These are phyloP conservation scores for Hymenoscyphus repandus DNA, from an alignment of 2,329 filamentous ascomycete genomes.

Conservation along the genomic window DNA sequence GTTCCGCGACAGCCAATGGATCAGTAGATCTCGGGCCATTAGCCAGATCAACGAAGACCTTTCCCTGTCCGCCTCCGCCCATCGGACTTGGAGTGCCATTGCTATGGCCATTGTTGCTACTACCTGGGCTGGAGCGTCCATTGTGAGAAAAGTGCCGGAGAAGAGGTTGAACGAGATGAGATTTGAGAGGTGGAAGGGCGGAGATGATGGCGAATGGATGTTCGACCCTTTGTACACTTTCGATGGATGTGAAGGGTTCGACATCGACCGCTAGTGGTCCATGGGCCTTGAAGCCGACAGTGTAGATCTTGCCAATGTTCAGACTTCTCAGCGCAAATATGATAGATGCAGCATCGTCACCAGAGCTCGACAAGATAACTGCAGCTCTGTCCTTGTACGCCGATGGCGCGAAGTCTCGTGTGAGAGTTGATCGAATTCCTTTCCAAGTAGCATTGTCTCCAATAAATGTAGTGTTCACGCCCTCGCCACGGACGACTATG, in stretches of 20 bases:
- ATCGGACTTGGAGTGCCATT: slow-evolving; percentile 1
- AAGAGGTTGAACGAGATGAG: slow-evolving; percentile 70
- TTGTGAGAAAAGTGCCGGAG: slow-evolving; percentile 64
- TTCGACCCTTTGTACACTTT: slow-evolving; percentile 74
- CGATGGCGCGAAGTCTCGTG: slow-evolving; percentile 74
- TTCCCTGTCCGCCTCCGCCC: slow-evolving; percentile 38
- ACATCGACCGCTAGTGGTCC: slow-evolving; percentile 59
- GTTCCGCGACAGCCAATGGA: slow-evolving; percentile 63
- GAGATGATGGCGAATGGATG: slow-evolving; percentile 79
- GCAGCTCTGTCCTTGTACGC: slow-evolving; percentile 73
- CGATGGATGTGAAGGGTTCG: slow-evolving; percentile 61
- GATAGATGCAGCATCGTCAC: slow-evolving; percentile 70
- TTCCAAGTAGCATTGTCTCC: slow-evolving; percentile 85
- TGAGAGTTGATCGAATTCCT: slow-evolving; percentile 76
- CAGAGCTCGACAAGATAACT: slow-evolving; percentile 66
- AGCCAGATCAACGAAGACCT: slow-evolving; percentile 77
- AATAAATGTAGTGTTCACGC: slow-evolving; percentile 51
- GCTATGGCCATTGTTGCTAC: slow-evolving; percentile 11
- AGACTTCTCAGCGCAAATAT: slow-evolving; percentile 76
- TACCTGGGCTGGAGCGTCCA: neutral
- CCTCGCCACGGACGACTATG: slow-evolving; percentile 57
- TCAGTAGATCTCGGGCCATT: slow-evolving; percentile 59
- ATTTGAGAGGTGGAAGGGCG: slow-evolving; percentile 72
- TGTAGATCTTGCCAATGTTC: slow-evolving; percentile 74
- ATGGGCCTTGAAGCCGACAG: slow-evolving; percentile 71